Evolutionary conservation across 495 filamentous ascomycete genomes (phyloP).

Genomic region (Penicillium coffeae): DNA sequence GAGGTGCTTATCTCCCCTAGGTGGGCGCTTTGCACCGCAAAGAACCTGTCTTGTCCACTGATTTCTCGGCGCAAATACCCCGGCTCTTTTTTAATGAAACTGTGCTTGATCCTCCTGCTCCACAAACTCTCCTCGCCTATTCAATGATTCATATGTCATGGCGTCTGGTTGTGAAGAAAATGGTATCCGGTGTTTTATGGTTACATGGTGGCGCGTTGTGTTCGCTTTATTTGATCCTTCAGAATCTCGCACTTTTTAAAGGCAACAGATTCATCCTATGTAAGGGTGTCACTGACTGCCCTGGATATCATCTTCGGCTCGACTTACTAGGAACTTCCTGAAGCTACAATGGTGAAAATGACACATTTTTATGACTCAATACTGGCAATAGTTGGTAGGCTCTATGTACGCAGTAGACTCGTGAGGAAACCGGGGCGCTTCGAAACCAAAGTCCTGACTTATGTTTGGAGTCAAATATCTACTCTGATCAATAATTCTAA

Average conservation of each 20-base stretch:
- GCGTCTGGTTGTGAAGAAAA: not conserved
- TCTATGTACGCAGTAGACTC: too few relatives aligned
- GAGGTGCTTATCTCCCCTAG: slow-evolving; percentile 72
- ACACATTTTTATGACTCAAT: too few relatives aligned
- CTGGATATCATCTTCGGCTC: not conserved
- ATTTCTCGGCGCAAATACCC: slow-evolving; percentile 29
- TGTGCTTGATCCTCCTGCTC: too few relatives aligned
- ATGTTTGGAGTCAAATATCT: too few relatives aligned
- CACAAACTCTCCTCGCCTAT: too few relatives aligned
- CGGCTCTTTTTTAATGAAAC: slow-evolving; percentile 8
- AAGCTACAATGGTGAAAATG: not conserved
- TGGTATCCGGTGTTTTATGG: not conserved
- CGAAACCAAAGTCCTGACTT: too few relatives aligned
- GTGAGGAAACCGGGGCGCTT: too few relatives aligned
- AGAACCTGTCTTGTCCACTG: slow-evolving; percentile 6
- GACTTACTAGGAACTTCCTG: not conserved
- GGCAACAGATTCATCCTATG: too few relatives aligned
- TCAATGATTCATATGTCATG: not conserved
- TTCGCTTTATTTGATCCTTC: not conserved
- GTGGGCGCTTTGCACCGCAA: not conserved
- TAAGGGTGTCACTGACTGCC: too few relatives aligned
- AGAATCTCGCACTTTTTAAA: too few relatives aligned
- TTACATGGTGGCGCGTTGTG: not conserved
- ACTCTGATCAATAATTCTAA: slow-evolving; percentile 6
- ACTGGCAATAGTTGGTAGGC: too few relatives aligned